phyloP scores from a whole-genome alignment of 2,329 filamentous ascomycete species.

The Cladosporium sp. region DNA sequence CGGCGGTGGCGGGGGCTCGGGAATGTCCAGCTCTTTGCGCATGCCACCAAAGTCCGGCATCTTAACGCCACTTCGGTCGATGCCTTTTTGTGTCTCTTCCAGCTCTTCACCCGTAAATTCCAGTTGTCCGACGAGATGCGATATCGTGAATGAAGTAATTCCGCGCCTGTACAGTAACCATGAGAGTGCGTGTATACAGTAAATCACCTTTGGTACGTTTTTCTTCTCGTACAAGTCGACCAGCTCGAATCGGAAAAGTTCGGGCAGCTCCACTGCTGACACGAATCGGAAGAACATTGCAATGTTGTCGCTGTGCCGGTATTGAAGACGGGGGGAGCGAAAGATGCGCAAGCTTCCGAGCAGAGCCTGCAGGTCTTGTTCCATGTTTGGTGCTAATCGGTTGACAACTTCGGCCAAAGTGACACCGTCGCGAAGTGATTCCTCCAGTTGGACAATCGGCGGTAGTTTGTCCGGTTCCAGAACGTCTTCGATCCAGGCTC shows the following conservation, averaged over 20 bases:
- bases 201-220: conserved; percentile 98
- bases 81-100: conserved; percentile 91
- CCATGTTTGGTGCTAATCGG: conserved; percentile 70
- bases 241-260: conserved; percentile 92
- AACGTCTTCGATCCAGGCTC: conserved; percentile 96
- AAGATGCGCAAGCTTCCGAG: conserved; percentile 62
- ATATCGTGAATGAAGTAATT: conserved; percentile 91
- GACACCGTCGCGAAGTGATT: conserved; percentile 85
- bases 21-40: conserved; percentile 88
- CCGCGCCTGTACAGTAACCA: conserved; percentile 96
- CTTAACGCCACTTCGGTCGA: conserved; percentile 88
- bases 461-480: conserved; percentile 72
- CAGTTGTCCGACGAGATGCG: conserved; percentile 90
- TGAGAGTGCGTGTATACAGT: conserved; percentile 94
- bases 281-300: conserved; percentile 92
- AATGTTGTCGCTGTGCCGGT: conserved; percentile 95
- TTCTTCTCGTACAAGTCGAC: conserved; percentile 99
- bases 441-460: conserved; percentile 87
- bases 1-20: conserved; percentile 64
- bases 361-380: conserved; percentile 38
- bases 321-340: conserved; percentile 76
- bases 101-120: conserved; percentile 97
- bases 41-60: conserved; percentile 99
- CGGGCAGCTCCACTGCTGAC: conserved; percentile 83
- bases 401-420: conserved; percentile 92